Evolutionary conservation across 2,329 filamentous ascomycete genomes (phyloP), one percentile per base, ranked within the genome.

Genomic region (Aspergillus costaricaensis): DNA sequence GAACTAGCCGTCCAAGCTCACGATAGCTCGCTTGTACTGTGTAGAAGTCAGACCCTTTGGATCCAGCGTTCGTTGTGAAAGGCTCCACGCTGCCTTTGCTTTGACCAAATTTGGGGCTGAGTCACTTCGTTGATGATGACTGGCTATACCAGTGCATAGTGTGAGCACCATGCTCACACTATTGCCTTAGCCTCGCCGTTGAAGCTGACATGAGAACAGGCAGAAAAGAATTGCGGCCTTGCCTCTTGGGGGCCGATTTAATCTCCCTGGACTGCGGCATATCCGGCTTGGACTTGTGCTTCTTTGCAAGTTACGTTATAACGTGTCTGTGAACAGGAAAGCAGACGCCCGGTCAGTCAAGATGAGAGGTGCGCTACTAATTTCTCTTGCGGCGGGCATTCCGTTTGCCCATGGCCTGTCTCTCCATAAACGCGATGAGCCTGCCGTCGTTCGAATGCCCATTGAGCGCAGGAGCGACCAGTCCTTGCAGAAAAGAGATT

Each of bases 371-470:
- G 39, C 53, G 9, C 10, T 12, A 9, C 17, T 55, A 6, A 17
- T 55, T 10, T 17, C 53, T 12, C 9, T 55, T 17, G 17, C 44
- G 15, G 53, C 39, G 53, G 39, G 41, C 9, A 17, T 44, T 23
- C 17, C 23, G 14, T 43, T 17, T 12, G 23, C 41, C n/a, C 36
- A 19, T 57, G 63, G 48, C 1, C 41, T 63, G 5, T 56, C 51
- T 27, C 54, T 63, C 6, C 59, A 63, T 23, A 49, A 59, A 14
- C 62, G 63, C 23, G 61, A 63, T 41, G 41, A 38, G 2, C 63
- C 63, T n/a, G 61, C 55, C 8, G 52, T 56, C 27, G 25, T 65
- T n/a, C 38, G 55, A 6, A 52, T 65, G 8, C 59, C 59, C 5
- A 23, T 65, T 41, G 50, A 50, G 49, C 53, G 63, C 21, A 63